A percentile compares a stretch with the other conserved stretches of the same genome.
phyloP scores from a whole-genome alignment of 1,284 basidiomycete genomes.

The Papiliotrema terrestris region DNA sequence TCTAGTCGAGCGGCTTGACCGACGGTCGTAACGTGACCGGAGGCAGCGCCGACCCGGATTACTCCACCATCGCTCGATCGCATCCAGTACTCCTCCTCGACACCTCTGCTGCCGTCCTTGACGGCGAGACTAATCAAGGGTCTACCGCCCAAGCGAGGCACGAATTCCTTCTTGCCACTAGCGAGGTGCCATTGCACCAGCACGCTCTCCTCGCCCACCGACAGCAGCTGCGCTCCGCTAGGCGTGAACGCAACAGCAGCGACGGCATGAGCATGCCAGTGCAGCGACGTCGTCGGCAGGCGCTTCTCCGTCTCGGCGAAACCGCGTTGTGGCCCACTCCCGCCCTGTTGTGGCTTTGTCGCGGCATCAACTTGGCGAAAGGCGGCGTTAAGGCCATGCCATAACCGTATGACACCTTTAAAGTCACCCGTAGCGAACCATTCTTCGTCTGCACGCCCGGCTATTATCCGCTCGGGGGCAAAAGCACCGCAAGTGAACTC shows the following conservation, averaged over 20 bases:
- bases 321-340: constrained; percentile 7
- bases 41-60: constrained; percentile 70
- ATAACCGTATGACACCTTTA: constrained; percentile 78
- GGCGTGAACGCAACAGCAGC: constrained; percentile 80
- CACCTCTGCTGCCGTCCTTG: constrained; percentile 53
- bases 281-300: constrained; percentile 73
- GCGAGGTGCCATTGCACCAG: constrained; percentile 93
- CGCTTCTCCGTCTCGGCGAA: constrained; percentile 31
- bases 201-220: constrained; percentile 93
- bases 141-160: constrained; percentile 87
- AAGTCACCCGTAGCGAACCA: constrained; percentile 93
- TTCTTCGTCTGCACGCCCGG: constrained; percentile 56
- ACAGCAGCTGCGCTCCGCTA: constrained; percentile 88
- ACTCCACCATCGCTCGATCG: constrained; percentile 79
- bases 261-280: constrained; percentile 98
- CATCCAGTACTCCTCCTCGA: constrained; percentile 81
- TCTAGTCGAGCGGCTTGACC: constrained; percentile 40
- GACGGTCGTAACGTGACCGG: constrained; percentile 70
- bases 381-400: constrained; percentile 79
- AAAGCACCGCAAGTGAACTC: constrained; percentile 77
- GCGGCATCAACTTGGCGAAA: constrained; percentile 44
- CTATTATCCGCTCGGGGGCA: constrained; percentile 60
- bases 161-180: constrained; percentile 79
- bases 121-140: constrained; percentile 64
- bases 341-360: constrained; percentile 10